Evolutionary conservation across 2,329 filamentous ascomycete species (phyloP), one percentile per base, ranked within the genome.

Genomic region (Arthrobotrys sphaeroides): DNA sequence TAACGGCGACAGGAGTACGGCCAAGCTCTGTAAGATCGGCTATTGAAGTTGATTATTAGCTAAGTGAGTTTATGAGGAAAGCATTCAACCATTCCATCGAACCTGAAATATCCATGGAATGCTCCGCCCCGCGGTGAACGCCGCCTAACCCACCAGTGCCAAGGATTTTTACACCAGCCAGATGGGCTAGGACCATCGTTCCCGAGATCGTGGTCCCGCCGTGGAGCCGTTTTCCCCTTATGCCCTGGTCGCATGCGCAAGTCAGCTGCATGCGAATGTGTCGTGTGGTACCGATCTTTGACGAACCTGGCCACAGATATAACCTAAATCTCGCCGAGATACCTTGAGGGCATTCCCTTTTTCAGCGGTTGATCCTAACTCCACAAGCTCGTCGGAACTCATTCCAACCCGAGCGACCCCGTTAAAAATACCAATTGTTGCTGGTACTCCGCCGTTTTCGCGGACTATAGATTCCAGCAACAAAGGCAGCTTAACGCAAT

Each of bases 131-230:
- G 43, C 93, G 89, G 82, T 99, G 95, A 22, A 98, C 95, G 72
- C 95, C 95, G 67, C 95, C 94, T 4, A 99, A 88, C 10, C 95
- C 95, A 49, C 95, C 95, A 6, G 95, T 98, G 28, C 93, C 94
- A 83, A 99, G 97, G 59, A 98, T 88, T 78, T 90, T 90, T 81
- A 98, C 96, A 7, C 94, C 94, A 28, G 93, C 94, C 75, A 94
- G 85, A 77, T 92, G 87, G 43, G 94, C 92, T 28, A 98, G 87
- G 43, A 97, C 83, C 92, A 96, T 97, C 2, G 95, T 98, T 0
- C 91, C 94, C 4, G 94, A 89, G 67, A 98, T 91, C 1, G 95
- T 98, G 0, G 95, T 99, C 9, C 94, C 95, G 22, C 94, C 95
- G 82, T 95, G 90, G 47, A 92, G 87, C 66, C 86, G 43, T 24